Evolutionary conservation across 306 rosid species (phyloP).

Genomic region (Castanea sativa): DNA sequence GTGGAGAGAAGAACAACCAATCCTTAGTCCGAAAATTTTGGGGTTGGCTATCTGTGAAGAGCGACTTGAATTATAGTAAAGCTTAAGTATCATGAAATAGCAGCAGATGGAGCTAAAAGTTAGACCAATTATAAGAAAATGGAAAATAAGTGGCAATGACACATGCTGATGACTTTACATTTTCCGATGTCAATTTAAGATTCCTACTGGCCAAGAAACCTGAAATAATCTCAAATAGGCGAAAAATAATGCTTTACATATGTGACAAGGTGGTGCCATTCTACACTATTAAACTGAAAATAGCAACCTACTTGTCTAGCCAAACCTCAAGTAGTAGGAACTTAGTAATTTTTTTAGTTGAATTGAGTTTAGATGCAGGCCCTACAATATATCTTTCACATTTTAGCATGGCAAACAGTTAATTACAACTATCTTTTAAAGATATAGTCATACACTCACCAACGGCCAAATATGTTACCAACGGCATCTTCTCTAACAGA

Average conservation of each 20-base stretch:
- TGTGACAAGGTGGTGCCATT: neutral
- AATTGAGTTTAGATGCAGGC: no score
- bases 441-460: slow-evolving; percentile 50
- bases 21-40: no score
- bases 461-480: slow-evolving; percentile 91
- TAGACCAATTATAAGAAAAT: neutral
- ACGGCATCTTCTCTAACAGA: slow-evolving; percentile 92
- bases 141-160: neutral
- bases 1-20: neutral
- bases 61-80: neutral
- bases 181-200: neutral
- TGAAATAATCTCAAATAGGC: neutral
- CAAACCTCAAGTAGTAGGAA: neutral
- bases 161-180: neutral
- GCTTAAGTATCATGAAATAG: neutral
- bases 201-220: neutral
- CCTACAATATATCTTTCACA: no score
- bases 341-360: neutral
- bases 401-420: neutral
- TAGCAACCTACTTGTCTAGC: neutral
- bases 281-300: neutral
- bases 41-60: neutral
- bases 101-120: neutral
- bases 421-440: neutral
- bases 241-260: neutral